Evolutionary conservation across 2,329 filamentous ascomycete species (phyloP).

Genomic region (Tolypocladium amazonense): DNA sequence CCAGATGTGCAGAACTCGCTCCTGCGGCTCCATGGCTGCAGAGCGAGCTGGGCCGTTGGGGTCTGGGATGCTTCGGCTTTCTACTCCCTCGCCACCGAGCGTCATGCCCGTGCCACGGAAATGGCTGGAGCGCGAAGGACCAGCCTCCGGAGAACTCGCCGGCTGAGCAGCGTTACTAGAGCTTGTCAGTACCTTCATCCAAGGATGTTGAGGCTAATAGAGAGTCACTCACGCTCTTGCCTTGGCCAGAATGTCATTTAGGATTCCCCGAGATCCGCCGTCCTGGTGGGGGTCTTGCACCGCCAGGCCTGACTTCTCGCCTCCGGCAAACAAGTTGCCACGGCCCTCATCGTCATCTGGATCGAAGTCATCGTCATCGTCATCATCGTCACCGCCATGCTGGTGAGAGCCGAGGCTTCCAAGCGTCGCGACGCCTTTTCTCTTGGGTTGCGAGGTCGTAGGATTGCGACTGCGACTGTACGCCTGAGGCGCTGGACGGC

Average conservation of each 20-base stretch:
- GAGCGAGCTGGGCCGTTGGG: slow-evolving; percentile 27
- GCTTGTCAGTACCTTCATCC: slow-evolving; percentile 4
- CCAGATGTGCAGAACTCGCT: slow-evolving; percentile 70
- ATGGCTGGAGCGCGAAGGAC: slow-evolving; percentile 35
- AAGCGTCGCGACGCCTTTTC: slow-evolving; percentile 50
- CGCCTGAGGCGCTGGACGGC: slow-evolving; percentile 42
- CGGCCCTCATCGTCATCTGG: slow-evolving; percentile 45
- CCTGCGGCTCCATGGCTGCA: slow-evolving; percentile 38
- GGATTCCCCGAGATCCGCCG: slow-evolving; percentile 41
- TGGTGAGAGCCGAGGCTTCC: slow-evolving; percentile 40
- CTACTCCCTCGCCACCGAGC: slow-evolving; percentile 65
- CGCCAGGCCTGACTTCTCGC: slow-evolving; percentile 69
- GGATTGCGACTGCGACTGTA: slow-evolving; percentile 20
- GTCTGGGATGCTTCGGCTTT: slow-evolving; percentile 58
- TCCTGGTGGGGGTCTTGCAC: slow-evolving; percentile 50
- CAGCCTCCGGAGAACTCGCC: slow-evolving; percentile 37
- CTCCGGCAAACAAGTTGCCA: slow-evolving; percentile 69
- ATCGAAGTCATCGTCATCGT: slow-evolving; percentile 47
- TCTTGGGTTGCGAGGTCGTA: slow-evolving; percentile 34
- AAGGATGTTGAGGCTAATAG: not conserved
- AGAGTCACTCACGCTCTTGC: slow-evolving; percentile 41
- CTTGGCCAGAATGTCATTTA: slow-evolving; percentile 54
- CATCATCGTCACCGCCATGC: slow-evolving; percentile 46
- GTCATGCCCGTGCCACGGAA: slow-evolving; percentile 67
- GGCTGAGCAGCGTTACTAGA: slow-evolving; percentile 50